Percentiles rank a stretch among this genome's conserved stretches.
phyloP scores from a whole-genome alignment of 1,139 yeast species.

The Blastobotrys illinoisensis region DNA sequence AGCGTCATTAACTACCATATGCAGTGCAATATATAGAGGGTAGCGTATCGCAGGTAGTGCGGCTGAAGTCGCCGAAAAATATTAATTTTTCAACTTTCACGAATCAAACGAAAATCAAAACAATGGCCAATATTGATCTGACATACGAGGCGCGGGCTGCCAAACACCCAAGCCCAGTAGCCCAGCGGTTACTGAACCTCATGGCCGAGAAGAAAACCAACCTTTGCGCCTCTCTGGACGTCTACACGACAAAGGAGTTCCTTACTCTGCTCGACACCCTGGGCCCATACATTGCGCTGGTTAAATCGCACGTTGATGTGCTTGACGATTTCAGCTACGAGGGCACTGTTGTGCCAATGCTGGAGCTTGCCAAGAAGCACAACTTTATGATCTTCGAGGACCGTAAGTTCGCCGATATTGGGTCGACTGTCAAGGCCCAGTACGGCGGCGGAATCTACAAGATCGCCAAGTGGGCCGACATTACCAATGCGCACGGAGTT shows the following conservation, averaged over 20 bases:
- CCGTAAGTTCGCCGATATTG: conserved; percentile 97
- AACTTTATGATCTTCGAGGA: conserved; percentile 89
- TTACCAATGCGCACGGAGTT: conserved; percentile 96
- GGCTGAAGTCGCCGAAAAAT: not conserved
- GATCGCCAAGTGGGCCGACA: conserved; percentile 92
- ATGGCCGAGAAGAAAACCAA: conserved; percentile 82
- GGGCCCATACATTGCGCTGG: conserved; percentile 88
- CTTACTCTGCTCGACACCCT: conserved; percentile 64
- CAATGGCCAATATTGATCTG: conserved; percentile 19
- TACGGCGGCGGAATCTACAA: conserved; percentile 84
- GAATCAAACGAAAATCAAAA: not conserved
- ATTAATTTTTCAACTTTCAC: not conserved
- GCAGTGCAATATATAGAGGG: not conserved
- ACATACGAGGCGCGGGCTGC: conserved; percentile 68
- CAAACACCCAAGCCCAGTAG: conserved; percentile 71
- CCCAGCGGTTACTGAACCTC: conserved; percentile 61
- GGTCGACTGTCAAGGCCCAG: conserved; percentile 95
- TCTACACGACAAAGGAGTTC: conserved; percentile 69
- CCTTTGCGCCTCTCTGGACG: conserved; percentile 95
- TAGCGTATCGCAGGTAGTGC: too few species aligned
- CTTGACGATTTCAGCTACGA: conserved; percentile 83
- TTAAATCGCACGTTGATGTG: conserved; percentile 92
- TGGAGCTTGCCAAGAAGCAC: conserved; percentile 66
- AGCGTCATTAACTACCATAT: too few species aligned
- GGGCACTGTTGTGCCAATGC: conserved; percentile 67